These are phyloP conservation scores for Paramarasmius palmivorus DNA, from an alignment of 1,284 basidiomycete species.

Conservation along the genomic window DNA sequence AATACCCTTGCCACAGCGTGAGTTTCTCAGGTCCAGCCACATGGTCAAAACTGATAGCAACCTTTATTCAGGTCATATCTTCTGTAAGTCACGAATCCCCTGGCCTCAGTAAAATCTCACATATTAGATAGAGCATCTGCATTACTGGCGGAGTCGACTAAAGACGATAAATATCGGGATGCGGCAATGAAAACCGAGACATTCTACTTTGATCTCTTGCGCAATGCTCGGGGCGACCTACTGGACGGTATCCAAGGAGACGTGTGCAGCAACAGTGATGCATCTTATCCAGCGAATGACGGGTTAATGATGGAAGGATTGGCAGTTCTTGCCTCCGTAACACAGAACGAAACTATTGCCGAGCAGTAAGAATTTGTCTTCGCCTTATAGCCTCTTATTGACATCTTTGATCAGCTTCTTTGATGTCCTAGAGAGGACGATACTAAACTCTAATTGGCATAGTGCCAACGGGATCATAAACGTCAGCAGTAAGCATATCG, in stretches of 20 bases:
- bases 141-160: neutral
- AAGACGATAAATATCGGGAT: neutral
- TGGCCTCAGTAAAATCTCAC: neutral
- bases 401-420: neutral
- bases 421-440: neutral
- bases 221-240: slow-evolving; percentile 6
- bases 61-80: neutral
- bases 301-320: slow-evolving; percentile 13
- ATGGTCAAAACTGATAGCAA: neutral
- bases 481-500: neutral
- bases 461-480: neutral
- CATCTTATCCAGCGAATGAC: slow-evolving; percentile 2
- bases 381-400: too few relatives aligned
- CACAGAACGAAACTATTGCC: neutral
- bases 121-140: neutral
- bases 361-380: neutral
- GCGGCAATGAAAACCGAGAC: neutral
- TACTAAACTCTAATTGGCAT: neutral
- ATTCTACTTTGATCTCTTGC: slow-evolving; percentile 6
- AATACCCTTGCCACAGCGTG: too few relatives aligned
- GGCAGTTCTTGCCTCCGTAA: slow-evolving; percentile 6
- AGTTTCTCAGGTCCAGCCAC: too few relatives aligned
- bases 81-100: neutral
- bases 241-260: slow-evolving; percentile 10
- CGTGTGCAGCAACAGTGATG: neutral